Conservation (phyloP, 139 green algal genomes). For the Chlorella vulgaris region DNA sequence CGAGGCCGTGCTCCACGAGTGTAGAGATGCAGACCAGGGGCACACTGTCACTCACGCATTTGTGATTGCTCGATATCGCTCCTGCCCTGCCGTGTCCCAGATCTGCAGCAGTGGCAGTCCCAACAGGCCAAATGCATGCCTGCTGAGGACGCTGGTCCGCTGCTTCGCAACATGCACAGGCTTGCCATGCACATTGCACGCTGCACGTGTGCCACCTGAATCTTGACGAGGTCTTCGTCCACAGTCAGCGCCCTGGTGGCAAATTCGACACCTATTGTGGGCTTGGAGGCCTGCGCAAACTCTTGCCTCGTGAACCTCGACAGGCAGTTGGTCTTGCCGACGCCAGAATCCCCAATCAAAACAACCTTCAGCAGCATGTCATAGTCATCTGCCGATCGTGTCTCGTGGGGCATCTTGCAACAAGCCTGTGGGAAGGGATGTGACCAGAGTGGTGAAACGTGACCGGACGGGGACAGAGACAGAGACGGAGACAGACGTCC, state of each 20-base stretch:
- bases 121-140: not conserved
- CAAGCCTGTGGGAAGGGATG: not conserved
- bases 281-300: constrained; percentile 96
- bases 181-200: not conserved
- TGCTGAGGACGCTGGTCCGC: not conserved
- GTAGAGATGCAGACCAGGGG: no score
- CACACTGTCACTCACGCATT: no score
- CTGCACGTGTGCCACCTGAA: constrained; percentile 56
- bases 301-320: constrained; percentile 95
- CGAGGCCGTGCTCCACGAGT: no score
- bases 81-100: constrained; percentile 97
- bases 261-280: constrained; percentile 97
- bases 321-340: constrained; percentile 97
- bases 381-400: not conserved
- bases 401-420: not conserved
- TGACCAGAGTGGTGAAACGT: not conserved
- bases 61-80: constrained; percentile 97
- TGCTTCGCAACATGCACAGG: no score
- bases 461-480: not conserved
- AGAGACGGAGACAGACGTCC: no score
- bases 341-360: constrained; percentile 97
- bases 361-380: constrained; percentile 67
- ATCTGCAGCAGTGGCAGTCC: constrained; percentile 56
- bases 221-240: constrained; percentile 96
- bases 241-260: constrained; percentile 85